Evolutionary conservation across 2,329 filamentous ascomycete genomes (phyloP).

Genomic region (Mariannaea sp.): DNA sequence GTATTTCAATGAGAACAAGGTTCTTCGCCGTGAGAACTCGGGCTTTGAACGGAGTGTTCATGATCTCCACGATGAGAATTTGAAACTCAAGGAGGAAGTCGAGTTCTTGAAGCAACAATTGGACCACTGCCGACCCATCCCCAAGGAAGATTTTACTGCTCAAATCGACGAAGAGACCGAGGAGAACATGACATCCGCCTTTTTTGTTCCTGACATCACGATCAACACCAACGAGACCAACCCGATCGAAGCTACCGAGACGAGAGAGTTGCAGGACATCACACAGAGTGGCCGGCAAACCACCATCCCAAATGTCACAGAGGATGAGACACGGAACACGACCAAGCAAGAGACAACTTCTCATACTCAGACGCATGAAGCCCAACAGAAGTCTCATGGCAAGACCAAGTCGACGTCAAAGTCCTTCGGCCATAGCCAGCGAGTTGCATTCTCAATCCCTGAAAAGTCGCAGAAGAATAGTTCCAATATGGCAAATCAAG

Average conservation of each 20-base stretch:
- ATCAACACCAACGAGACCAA: conserved; percentile 49
- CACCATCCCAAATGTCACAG: conserved; percentile 37
- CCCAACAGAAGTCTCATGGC: conserved; percentile 37
- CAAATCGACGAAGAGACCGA: conserved; percentile 46
- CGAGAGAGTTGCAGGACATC: conserved; percentile 40
- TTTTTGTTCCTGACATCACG: conserved; percentile 64
- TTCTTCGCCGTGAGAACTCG: conserved; percentile 53
- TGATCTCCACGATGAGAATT: conserved; percentile 52
- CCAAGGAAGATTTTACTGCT: conserved; percentile 45
- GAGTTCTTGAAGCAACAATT: conserved; percentile 52
- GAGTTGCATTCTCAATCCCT: conserved; percentile 50
- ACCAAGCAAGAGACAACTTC: conserved; percentile 39
- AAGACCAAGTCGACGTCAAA: conserved; percentile 36
- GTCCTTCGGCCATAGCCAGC: conserved; percentile 38
- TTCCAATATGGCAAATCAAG: conserved; percentile 47
- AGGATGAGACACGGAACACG: conserved; percentile 35
- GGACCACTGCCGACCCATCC: conserved; percentile 47
- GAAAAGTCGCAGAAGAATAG: conserved; percentile 39
- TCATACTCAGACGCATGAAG: conserved; percentile 36
- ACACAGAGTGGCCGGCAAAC: conserved; percentile 40
- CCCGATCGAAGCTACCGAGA: conserved; percentile 40
- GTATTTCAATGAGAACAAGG: conserved; percentile 59
- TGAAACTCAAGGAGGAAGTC: conserved; percentile 54
- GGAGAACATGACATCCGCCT: conserved; percentile 63
- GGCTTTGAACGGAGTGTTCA: conserved; percentile 53